These are phyloP conservation scores for Globisporangium paroecandrum DNA, from an alignment of 352 stramenopile species.

Conservation along the genomic window DNA sequence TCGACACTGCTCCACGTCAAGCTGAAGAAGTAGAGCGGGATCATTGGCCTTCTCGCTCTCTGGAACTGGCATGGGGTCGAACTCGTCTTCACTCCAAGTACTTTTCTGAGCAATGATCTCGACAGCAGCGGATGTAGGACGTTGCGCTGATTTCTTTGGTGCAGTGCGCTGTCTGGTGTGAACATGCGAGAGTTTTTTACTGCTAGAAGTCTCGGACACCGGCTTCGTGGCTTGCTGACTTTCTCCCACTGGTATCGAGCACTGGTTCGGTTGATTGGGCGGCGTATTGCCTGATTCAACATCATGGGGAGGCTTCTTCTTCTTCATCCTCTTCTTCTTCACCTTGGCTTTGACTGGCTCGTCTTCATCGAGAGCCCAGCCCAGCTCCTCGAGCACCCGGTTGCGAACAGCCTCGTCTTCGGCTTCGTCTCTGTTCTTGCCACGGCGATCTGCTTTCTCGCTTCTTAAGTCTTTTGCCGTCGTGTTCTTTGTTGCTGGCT, in stretches of 20 bases:
- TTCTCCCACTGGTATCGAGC: not conserved
- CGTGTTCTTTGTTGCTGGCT: not conserved
- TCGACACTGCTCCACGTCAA: not conserved
- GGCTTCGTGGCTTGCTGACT: not conserved
- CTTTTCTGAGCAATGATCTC: not conserved
- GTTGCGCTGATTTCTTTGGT: not conserved
- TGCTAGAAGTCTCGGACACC: not conserved
- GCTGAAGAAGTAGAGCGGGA: not conserved
- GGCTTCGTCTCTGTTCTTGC: not conserved
- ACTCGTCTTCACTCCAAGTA: not conserved
- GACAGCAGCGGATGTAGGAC: not conserved
- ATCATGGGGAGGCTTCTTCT: not conserved
- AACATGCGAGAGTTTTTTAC: not conserved
- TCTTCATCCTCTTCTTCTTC: not conserved
- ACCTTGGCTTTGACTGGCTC: not conserved
- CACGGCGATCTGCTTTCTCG: not conserved
- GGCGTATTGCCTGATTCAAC: not conserved
- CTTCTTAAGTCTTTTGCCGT: not conserved
- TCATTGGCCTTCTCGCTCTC: not conserved
- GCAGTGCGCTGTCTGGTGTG: not conserved
- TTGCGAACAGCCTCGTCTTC: slow-evolving; percentile 3
- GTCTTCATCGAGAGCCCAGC: slow-evolving; percentile 7
- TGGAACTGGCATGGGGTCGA: not conserved
- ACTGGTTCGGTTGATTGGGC: too few species aligned
- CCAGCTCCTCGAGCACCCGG: slow-evolving; percentile 16